Percentiles rank a stretch among this genome's conserved stretches.
phyloP scores from a whole-genome alignment of 208 protist species.

The Trichomonas vaginalis region DNA sequence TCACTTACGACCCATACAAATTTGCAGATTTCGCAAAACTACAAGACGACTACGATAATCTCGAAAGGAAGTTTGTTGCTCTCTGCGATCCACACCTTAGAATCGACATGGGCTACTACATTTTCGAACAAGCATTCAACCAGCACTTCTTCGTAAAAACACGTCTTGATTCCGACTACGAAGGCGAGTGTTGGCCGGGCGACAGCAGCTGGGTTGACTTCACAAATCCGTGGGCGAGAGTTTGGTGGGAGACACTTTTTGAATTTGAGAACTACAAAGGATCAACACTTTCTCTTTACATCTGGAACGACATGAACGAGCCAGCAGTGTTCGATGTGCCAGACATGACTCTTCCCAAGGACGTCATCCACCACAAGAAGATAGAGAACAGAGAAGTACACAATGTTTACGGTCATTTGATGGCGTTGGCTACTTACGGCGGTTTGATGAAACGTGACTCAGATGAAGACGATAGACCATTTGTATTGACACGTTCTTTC shows the following conservation, averaged over 20 bases:
- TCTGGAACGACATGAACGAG: conserved; percentile 99
- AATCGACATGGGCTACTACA: background rate
- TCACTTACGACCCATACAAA: background rate
- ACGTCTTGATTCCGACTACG: conserved; percentile 51
- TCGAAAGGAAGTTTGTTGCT: background rate
- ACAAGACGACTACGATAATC: background rate
- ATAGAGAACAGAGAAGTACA: conserved; percentile 82
- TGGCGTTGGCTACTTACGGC: conserved; percentile 40
- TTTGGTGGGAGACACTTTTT: conserved; percentile 22
- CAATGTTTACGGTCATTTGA: conserved; percentile 85
- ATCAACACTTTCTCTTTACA: conserved; percentile 64
- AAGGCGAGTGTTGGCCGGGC: conserved; percentile 88
- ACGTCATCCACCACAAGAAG: conserved; percentile 52
- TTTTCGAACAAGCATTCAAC: background rate
- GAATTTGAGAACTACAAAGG: conserved; percentile 34
- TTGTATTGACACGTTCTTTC: conserved; percentile 89
- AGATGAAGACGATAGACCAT: conserved; percentile 55
- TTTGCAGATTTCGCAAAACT: background rate
- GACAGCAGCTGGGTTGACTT: conserved; percentile 70
- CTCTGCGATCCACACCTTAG: background rate
- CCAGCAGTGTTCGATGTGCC: conserved; percentile 81
- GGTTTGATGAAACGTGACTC: conserved; percentile 52
- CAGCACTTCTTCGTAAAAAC: background rate
- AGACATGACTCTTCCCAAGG: conserved; percentile 73
- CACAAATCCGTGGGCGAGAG: conserved; percentile 59